A percentile compares a stretch with the other conserved stretches of the same genome.
Evolutionary conservation across 2,329 filamentous ascomycete genomes (phyloP).

Genomic region (Rosellinia necatrix): DNA sequence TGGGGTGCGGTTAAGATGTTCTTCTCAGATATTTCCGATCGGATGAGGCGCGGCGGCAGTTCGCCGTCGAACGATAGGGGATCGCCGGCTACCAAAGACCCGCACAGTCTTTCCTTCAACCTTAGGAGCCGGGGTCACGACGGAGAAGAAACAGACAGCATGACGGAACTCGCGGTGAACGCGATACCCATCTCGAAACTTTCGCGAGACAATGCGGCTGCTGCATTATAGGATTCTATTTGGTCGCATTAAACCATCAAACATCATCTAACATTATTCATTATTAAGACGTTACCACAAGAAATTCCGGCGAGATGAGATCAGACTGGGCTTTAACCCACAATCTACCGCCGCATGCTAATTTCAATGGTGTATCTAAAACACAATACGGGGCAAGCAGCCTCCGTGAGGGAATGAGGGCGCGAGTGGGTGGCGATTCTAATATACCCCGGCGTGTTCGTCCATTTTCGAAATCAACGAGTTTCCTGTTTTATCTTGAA

Average conservation of each 20-base stretch:
- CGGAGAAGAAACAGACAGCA: conserved; percentile 55
- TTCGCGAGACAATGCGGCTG: not conserved
- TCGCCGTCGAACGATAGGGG: conserved; percentile 26
- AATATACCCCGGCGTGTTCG: conserved; percentile 18
- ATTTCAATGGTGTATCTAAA: not conserved
- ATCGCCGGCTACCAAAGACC: conserved; percentile 19
- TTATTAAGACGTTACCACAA: not conserved
- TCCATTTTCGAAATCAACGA: not conserved
- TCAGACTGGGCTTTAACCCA: not conserved
- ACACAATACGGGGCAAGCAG: not conserved
- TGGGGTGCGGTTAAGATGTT: conserved; percentile 64
- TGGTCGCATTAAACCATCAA: not conserved
- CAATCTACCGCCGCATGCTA: not conserved
- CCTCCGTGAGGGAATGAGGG: not conserved
- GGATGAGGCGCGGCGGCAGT: conserved; percentile 28
- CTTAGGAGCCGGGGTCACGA: conserved; percentile 41
- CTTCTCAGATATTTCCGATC: conserved; percentile 44
- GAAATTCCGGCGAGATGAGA: not conserved
- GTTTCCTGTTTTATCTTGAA: too few species aligned
- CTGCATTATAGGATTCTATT: conserved; percentile 1
- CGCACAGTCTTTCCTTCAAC: conserved; percentile 41
- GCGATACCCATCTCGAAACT: conserved; percentile 43
- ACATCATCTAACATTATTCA: not conserved
- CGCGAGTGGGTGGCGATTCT: not conserved
- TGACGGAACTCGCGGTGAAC: conserved; percentile 52